Evolutionary conservation across 306 rosid genomes (phyloP).

Genomic region (Benincasa hispida): DNA sequence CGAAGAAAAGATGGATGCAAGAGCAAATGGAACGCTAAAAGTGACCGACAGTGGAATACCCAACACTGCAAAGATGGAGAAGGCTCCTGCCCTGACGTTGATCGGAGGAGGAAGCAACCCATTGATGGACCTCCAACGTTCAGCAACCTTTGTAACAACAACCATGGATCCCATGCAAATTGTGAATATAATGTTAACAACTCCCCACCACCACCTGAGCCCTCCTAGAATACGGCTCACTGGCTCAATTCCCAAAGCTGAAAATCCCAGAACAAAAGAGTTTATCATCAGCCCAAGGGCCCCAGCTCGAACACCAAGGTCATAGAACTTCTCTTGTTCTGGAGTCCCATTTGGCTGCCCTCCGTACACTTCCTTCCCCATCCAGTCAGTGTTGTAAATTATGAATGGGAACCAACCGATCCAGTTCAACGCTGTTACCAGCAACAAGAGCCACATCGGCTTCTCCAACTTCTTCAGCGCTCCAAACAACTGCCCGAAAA

Average conservation of each 20-base stretch:
- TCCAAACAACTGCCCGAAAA: slow-evolving; percentile 18
- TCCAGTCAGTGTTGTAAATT: slow-evolving; percentile 89
- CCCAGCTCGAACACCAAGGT: slow-evolving; percentile 56
- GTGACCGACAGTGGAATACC: slow-evolving; percentile 72
- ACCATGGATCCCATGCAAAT: slow-evolving; percentile 35
- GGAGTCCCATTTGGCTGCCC: slow-evolving; percentile 27
- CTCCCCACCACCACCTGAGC: slow-evolving; percentile 58
- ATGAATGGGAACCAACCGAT: slow-evolving; percentile 85
- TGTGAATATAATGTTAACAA: slow-evolving; percentile 57
- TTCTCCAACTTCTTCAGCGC: slow-evolving; percentile 40
- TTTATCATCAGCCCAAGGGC: slow-evolving; percentile 72
- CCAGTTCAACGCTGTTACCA: slow-evolving; percentile 84
- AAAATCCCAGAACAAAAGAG: slow-evolving; percentile 46
- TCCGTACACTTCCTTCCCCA: slow-evolving; percentile 82
- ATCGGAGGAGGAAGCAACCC: slow-evolving; percentile 22
- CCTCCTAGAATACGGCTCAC: slow-evolving; percentile 54
- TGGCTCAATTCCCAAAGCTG: slow-evolving; percentile 38
- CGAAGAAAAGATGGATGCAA: slow-evolving; percentile 71
- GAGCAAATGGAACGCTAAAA: slow-evolving; percentile 76
- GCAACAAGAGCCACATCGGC: slow-evolving; percentile 64
- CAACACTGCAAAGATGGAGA: slow-evolving; percentile 48
- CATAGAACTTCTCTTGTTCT: slow-evolving; percentile 28
- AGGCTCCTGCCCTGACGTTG: slow-evolving; percentile 42
- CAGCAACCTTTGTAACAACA: slow-evolving; percentile 53
- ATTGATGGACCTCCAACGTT: neutral